A percentile compares a stretch with the other conserved stretches of the same genome.
These are phyloP conservation scores for Sporisorium reilianum DNA, from an alignment of 1,284 basidiomycete genomes.

Conservation along the genomic window DNA sequence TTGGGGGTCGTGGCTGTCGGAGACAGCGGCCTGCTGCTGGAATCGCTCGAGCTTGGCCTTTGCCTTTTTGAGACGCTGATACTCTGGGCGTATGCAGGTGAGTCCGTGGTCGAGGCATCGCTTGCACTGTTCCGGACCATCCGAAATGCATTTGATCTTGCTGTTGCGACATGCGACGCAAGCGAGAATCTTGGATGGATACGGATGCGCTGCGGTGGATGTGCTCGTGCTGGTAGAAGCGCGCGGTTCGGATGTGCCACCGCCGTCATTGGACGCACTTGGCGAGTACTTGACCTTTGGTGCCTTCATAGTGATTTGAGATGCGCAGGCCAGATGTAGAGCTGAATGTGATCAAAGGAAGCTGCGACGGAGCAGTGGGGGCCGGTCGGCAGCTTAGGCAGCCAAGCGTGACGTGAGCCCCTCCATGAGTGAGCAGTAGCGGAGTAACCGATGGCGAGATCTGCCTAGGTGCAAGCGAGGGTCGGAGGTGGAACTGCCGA, in stretches of 20 bases:
- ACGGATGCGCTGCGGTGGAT: slow-evolving; percentile 10
- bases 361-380: background rate
- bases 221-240: background rate
- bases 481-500: too few relatives aligned
- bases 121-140: slow-evolving; percentile 38
- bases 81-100: slow-evolving; percentile 43
- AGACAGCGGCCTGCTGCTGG: slow-evolving; percentile 23
- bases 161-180: slow-evolving; percentile 49
- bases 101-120: slow-evolving; percentile 41
- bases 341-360: too few relatives aligned
- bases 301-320: slow-evolving; percentile 30
- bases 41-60: slow-evolving; percentile 40
- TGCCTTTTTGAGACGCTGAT: slow-evolving; percentile 44
- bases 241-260: slow-evolving; percentile 3
- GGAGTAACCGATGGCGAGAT: background rate
- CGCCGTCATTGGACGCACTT: slow-evolving; percentile 12
- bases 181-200: slow-evolving; percentile 43
- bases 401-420: background rate
- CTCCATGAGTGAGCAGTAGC: background rate
- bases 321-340: too few relatives aligned
- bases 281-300: slow-evolving; percentile 36
- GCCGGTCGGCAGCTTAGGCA: background rate
- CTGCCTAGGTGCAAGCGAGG: too few relatives aligned
- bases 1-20: slow-evolving; percentile 6
- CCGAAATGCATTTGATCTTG: slow-evolving; percentile 47